Conservation (phyloP, 306 rosid species). For the Fragaria vesca region DNA sequence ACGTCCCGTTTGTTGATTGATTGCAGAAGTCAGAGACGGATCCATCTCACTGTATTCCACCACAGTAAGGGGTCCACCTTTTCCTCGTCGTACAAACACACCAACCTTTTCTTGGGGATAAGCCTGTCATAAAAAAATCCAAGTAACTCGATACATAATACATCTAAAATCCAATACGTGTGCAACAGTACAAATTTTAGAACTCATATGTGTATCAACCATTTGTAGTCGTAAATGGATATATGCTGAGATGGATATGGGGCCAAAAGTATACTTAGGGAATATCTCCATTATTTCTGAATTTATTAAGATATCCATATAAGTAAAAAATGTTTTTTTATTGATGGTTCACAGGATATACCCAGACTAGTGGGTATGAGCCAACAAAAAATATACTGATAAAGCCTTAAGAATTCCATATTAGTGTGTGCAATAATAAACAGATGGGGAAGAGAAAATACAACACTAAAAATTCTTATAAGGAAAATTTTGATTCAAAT, state of each 20-base stretch:
- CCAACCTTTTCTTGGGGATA: slow-evolving; percentile 99
- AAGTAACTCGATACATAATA: slow-evolving; percentile 8
- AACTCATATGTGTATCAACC: background rate
- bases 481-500: background rate
- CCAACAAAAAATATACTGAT: background rate
- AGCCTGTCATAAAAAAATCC: slow-evolving; percentile 55
- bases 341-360: background rate
- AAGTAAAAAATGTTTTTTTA: background rate
- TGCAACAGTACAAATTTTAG: background rate
- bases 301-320: background rate
- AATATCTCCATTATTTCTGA: background rate
- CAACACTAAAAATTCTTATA: background rate
- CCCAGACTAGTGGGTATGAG: background rate
- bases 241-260: background rate
- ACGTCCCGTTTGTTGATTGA: slow-evolving; percentile 93
- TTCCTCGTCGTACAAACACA: slow-evolving; percentile 90
- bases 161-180: background rate
- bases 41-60: slow-evolving; percentile 97
- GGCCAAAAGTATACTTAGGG: background rate
- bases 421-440: background rate
- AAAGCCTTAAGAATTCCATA: background rate
- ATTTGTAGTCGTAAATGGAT: background rate
- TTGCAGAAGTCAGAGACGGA: slow-evolving; percentile 66
- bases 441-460: background rate
- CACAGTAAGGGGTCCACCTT: slow-evolving; percentile 95